These are phyloP conservation scores for Elaeis guineensis DNA, from an alignment of 176 grass and related monocot species.

Conservation along the genomic window DNA sequence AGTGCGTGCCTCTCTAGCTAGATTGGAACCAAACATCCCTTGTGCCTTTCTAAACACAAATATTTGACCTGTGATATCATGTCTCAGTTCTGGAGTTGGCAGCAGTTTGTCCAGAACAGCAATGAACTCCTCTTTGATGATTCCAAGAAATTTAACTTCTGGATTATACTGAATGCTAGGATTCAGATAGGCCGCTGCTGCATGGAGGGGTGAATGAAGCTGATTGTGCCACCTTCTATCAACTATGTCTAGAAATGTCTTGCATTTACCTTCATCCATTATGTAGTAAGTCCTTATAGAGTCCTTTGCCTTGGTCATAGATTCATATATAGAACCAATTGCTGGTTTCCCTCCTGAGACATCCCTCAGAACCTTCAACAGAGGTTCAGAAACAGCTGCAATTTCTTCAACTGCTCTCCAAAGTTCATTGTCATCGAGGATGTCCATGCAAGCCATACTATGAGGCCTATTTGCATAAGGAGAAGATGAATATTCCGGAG, in stretches of 20 bases:
- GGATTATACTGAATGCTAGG: slow-evolving; percentile 87
- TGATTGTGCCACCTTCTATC: slow-evolving; percentile 73
- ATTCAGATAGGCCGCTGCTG: slow-evolving; percentile 72
- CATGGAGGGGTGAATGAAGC: slow-evolving; percentile 87
- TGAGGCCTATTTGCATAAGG: slow-evolving; percentile 59
- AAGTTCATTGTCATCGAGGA: slow-evolving; percentile 62
- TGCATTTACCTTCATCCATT: slow-evolving; percentile 97
- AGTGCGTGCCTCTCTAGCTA: slow-evolving; percentile 83
- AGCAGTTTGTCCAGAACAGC: slow-evolving; percentile 74
- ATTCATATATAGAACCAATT: slow-evolving; percentile 90
- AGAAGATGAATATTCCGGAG: slow-evolving; percentile 65
- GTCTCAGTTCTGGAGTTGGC: slow-evolving; percentile 61
- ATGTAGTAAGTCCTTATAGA: slow-evolving; percentile 96
- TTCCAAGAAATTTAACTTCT: slow-evolving; percentile 62
- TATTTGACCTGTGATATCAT: slow-evolving; percentile 69
- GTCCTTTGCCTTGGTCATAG: slow-evolving; percentile 87
- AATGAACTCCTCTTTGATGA: slow-evolving; percentile 72
- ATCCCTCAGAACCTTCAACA: slow-evolving; percentile 85
- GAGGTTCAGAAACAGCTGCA: slow-evolving; percentile 77
- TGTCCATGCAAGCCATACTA: slow-evolving; percentile 48
- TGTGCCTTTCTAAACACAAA: slow-evolving; percentile 77
- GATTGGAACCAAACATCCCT: slow-evolving; percentile 83
- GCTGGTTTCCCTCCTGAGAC: slow-evolving; percentile 77
- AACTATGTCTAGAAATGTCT: slow-evolving; percentile 83
- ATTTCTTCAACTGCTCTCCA: slow-evolving; percentile 88